A percentile compares a stretch with the other conserved stretches of the same genome.
These are phyloP conservation scores for Mycosphaerella sp. DNA, from an alignment of 2,329 filamentous ascomycete species.

Conservation along the genomic window DNA sequence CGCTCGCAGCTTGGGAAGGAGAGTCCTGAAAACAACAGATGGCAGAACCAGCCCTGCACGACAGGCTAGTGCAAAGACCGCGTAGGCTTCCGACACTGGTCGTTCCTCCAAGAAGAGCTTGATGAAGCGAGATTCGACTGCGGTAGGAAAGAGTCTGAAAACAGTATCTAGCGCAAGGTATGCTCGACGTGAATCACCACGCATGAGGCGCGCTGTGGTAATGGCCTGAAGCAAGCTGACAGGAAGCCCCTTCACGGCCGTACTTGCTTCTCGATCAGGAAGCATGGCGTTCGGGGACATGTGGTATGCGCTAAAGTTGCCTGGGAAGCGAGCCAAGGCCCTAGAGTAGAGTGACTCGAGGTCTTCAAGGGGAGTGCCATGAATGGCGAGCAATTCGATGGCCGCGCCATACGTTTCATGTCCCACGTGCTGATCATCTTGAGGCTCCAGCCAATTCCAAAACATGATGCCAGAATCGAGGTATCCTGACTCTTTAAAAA, in stretches of 20 bases:
- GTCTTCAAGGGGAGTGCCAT: conserved; percentile 36
- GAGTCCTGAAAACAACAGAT: conserved; percentile 28
- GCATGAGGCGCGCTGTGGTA: conserved; percentile 41
- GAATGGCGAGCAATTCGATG: conserved; percentile 44
- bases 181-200: conserved; percentile 42
- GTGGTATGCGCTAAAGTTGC: conserved; percentile 43
- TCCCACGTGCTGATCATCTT: conserved; percentile 39
- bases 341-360: conserved; percentile 43
- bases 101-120: conserved; percentile 42
- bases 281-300: conserved; percentile 43
- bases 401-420: conserved; percentile 44
- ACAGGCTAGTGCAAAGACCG: conserved; percentile 44
- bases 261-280: conserved; percentile 36
- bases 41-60: conserved; percentile 39
- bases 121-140: conserved; percentile 39
- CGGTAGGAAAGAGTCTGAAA: conserved; percentile 42
- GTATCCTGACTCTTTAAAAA: conserved; percentile 42
- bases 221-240: conserved; percentile 45
- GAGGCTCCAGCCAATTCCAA: conserved; percentile 44
- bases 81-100: conserved; percentile 43
- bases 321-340: conserved; percentile 44
- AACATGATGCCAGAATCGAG: conserved; percentile 32
- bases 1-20: conserved; percentile 32
- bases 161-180: conserved; percentile 47
- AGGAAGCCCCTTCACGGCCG: conserved; percentile 34